Evolutionary conservation across 306 rosid species (phyloP), one percentile per base, ranked within the genome.

Genomic region (Trifolium pratense): DNA sequence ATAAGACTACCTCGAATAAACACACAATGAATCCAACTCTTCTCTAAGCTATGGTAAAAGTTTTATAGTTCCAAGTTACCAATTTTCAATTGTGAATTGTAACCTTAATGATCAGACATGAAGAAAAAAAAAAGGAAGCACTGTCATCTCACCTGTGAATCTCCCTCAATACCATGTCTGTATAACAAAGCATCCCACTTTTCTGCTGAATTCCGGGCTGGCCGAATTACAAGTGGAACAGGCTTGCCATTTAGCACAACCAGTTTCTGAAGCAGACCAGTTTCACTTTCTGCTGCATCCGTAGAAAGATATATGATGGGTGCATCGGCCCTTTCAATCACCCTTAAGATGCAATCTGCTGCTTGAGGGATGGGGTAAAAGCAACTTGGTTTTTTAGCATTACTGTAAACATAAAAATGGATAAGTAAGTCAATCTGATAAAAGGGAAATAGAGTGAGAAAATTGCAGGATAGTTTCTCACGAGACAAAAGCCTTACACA

Each of bases 291-390:
- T 75, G 96, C 97, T 52, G 97, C 92, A 84, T 94, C 98, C 7
- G 98, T 94, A 6, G 97, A 94, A 68, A 94, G 98, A 86, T 91
- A 94, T 45, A 91, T 66, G 66, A 91, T 80, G 31, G 95, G 92
- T 0, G 88, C 83, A 74, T 86, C 83, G 0, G 90, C 90, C 77
- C 85, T 86, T 71, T 91, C 96, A 76, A 89, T 80, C 52, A 88
- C 72, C 80, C 86, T 84, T 70, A 56, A 52, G 63, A 91, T 80
- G 95, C 98, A 94, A 46, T 89, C 89, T 16, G 98, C 98, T 32
- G 97, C 96, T 86, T 94, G 97, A 69, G 98, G 98, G 80, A 94
- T 88, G 80, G 98, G 97, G 84, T 83, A 91, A 84, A 94, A 94
- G 91, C 98, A 94, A 77, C 98, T 91, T 53, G 85, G 90, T 49